Evolutionary conservation across 1,284 basidiomycete genomes (phyloP).

Genomic region (Wolfiporia cocos): DNA sequence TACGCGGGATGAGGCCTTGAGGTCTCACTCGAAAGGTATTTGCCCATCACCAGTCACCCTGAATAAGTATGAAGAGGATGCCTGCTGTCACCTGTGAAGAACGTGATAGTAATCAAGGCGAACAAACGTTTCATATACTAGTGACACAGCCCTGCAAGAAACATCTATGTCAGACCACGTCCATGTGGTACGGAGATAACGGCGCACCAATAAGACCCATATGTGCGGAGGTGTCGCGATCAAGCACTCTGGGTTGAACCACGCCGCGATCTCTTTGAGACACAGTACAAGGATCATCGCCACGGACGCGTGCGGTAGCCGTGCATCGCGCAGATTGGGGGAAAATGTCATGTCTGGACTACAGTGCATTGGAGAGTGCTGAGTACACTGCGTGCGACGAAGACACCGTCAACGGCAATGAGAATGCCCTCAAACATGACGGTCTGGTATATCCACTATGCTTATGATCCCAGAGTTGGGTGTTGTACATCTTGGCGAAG

Average conservation of each 20-base stretch:
- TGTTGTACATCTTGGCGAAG: not conserved
- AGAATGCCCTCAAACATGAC: not conserved
- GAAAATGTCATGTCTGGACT: no score
- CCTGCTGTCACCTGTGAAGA: no score
- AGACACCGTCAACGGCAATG: not conserved
- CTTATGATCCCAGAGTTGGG: not conserved
- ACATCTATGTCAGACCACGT: no score
- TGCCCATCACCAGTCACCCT: constrained; percentile 18
- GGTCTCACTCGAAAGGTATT: constrained; percentile 15
- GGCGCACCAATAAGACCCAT: no score
- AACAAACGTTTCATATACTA: no score
- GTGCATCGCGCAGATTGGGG: constrained; percentile 9
- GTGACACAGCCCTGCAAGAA: no score
- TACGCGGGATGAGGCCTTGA: no score
- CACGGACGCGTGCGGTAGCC: constrained; percentile 9
- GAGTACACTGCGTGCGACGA: not conserved
- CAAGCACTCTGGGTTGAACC: constrained; percentile 9
- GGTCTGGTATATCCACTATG: not conserved
- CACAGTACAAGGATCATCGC: no score
- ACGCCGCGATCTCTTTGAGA: no score
- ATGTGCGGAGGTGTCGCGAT: constrained; percentile 6
- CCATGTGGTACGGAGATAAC: no score
- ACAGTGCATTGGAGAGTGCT: not conserved
- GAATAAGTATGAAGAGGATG: constrained; percentile 11
- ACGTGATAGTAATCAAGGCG: no score